Percentiles rank a stretch among this genome's conserved stretches.
These are phyloP conservation scores for Cercospora beticola DNA, from an alignment of 2,329 filamentous ascomycete species.

Conservation along the genomic window DNA sequence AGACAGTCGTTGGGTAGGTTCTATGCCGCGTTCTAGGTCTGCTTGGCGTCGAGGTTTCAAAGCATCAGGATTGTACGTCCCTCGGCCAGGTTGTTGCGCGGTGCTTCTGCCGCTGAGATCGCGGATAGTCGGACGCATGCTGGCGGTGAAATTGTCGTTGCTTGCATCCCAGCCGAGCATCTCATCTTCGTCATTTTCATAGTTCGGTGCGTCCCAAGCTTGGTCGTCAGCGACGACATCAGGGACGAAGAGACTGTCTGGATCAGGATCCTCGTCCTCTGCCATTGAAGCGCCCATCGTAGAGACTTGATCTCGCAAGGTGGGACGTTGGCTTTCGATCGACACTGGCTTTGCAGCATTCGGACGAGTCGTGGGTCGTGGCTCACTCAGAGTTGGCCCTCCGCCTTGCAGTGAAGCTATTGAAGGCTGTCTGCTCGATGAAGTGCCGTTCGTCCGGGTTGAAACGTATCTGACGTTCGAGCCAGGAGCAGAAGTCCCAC, in stretches of 20 bases:
- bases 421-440: conserved; percentile 31
- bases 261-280: conserved; percentile 55
- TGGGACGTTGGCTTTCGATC: conserved; percentile 32
- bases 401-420: conserved; percentile 19
- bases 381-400: conserved; percentile 34
- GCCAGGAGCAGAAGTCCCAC: conserved; percentile 37
- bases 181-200: conserved; percentile 63
- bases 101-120: conserved; percentile 38
- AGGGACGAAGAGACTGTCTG: conserved; percentile 70
- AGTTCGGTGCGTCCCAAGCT: conserved; percentile 69
- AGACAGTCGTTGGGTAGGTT: conserved; percentile 72
- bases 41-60: conserved; percentile 23
- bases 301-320: conserved; percentile 26
- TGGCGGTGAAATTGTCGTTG: conserved; percentile 57
- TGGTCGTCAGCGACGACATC: conserved; percentile 57
- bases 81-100: conserved; percentile 22
- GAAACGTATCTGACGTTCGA: conserved; percentile 40
- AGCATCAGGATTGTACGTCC: conserved; percentile 10
- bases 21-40: conserved; percentile 45
- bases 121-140: conserved; percentile 46
- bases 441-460: conserved; percentile 32
- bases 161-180: conserved; percentile 74
- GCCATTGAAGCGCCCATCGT: conserved; percentile 45
- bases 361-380: conserved; percentile 45
- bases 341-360: conserved; percentile 36